Evolutionary conservation across 768 basidiomycete species (phyloP).

Genomic region (Russula earlei): DNA sequence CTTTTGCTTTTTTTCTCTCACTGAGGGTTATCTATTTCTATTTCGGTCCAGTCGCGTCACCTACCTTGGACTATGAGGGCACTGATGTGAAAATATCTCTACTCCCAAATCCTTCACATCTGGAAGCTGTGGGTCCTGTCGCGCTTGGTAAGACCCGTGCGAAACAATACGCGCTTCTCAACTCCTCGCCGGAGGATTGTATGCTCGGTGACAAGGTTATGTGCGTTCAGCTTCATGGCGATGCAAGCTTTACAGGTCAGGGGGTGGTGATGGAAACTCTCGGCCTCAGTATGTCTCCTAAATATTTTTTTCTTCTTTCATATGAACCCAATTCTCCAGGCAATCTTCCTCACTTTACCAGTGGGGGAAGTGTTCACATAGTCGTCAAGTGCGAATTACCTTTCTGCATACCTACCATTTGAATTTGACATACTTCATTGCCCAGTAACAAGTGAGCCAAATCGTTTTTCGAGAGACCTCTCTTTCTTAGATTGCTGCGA

Average conservation of each 20-base stretch:
- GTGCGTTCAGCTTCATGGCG: constrained; percentile 87
- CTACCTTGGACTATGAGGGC: constrained; percentile 48
- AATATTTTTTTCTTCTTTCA: not conserved
- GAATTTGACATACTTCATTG: constrained; percentile 1
- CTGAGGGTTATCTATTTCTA: not conserved
- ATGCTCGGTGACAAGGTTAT: constrained; percentile 60
- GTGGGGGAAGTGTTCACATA: constrained; percentile 82
- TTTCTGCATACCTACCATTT: not conserved
- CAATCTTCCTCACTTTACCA: constrained; percentile 84
- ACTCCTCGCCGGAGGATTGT: constrained; percentile 39
- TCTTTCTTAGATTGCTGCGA: constrained; percentile 7
- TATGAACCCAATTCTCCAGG: constrained; percentile 32
- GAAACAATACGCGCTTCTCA: constrained; percentile 78
- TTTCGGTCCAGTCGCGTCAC: constrained; percentile 58
- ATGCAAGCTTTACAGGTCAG: constrained; percentile 86
- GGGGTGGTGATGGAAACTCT: constrained; percentile 85
- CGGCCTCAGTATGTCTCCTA: constrained; percentile 54
- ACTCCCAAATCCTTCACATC: constrained; percentile 71
- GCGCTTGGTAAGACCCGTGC: constrained; percentile 86
- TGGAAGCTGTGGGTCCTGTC: constrained; percentile 83
- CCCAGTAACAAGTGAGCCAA: constrained; percentile 26
- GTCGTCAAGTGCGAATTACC: constrained; percentile 69
- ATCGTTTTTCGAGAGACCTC: not conserved
- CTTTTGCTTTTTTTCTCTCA: not conserved
- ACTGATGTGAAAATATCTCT: constrained; percentile 60